Evolutionary conservation across 2,329 filamentous ascomycete genomes (phyloP).

Genomic region (Zarea fungicola): DNA sequence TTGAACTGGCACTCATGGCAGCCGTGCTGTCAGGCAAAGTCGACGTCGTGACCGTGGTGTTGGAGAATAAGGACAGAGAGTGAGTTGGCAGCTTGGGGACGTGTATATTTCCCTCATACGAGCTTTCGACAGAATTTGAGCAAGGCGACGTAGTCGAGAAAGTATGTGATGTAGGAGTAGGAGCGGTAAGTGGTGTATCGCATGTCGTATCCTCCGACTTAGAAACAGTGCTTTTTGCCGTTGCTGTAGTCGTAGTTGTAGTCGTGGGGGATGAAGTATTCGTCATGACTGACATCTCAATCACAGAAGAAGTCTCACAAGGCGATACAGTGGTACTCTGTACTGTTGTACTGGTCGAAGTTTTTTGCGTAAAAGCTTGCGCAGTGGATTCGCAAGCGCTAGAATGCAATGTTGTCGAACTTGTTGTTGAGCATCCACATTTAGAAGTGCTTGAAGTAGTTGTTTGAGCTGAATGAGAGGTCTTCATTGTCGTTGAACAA

Average conservation of each 20-base stretch:
- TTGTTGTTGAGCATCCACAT: constrained; percentile 2
- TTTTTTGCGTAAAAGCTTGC: neutral
- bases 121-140: neutral
- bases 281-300: neutral
- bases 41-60: neutral
- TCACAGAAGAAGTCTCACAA: neutral
- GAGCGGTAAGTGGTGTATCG: neutral
- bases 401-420: neutral
- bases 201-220: neutral
- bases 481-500: neutral
- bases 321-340: neutral
- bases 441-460: neutral
- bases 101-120: neutral
- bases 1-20: neutral
- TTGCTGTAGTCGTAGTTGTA: neutral
- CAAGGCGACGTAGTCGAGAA: neutral
- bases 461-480: neutral
- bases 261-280: neutral
- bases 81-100: constrained; percentile 5
- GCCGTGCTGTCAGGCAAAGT: neutral
- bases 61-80: neutral
- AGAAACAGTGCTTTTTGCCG: neutral
- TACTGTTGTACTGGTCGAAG: neutral
- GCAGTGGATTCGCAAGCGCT: neutral
- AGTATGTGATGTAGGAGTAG: neutral